A percentile compares a stretch with the other conserved stretches of the same genome.
Conservation (phyloP, 225 moss, liverwort and hornwort species). For the Climacium dendroides region DNA sequence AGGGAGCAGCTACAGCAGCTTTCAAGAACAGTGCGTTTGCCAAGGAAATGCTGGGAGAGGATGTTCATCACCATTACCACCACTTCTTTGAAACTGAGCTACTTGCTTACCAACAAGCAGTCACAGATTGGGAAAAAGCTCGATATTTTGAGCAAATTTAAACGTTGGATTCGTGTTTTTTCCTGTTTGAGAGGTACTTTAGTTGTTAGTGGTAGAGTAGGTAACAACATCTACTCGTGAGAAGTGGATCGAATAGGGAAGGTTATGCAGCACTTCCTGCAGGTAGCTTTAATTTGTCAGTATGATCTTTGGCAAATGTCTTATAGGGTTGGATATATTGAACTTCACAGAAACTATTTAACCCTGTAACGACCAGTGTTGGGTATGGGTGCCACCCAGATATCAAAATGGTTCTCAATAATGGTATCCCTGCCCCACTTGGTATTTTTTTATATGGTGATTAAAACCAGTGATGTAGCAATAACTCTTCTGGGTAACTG, state of each 20-base stretch:
- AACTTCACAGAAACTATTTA: not conserved
- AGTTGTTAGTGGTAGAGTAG: not conserved
- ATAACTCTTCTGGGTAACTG: too few relatives aligned
- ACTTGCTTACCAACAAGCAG: constrained; percentile 55
- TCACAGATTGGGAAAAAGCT: constrained; percentile 91
- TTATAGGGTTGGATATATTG: not conserved
- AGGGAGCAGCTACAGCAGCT: constrained; percentile 54
- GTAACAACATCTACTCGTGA: not conserved
- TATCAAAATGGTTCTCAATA: too few relatives aligned
- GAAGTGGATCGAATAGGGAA: not conserved
- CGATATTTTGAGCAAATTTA: constrained; percentile 98
- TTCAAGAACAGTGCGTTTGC: constrained; percentile 75
- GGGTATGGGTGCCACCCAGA: too few relatives aligned
- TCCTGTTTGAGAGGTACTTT: not conserved
- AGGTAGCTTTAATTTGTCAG: not conserved
- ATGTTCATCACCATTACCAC: constrained; percentile 81
- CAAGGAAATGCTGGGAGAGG: constrained; percentile 68
- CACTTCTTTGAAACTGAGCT: constrained; percentile 78
- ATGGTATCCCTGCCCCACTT: too few relatives aligned
- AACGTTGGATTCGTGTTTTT: not conserved
- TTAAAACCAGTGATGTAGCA: too few relatives aligned
- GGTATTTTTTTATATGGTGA: too few relatives aligned
- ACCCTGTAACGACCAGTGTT: too few relatives aligned
- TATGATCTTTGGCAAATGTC: not conserved
- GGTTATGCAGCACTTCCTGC: not conserved